Conservation (phyloP, 2,329 filamentous ascomycete species). For the Colletotrichum tropicale region DNA sequence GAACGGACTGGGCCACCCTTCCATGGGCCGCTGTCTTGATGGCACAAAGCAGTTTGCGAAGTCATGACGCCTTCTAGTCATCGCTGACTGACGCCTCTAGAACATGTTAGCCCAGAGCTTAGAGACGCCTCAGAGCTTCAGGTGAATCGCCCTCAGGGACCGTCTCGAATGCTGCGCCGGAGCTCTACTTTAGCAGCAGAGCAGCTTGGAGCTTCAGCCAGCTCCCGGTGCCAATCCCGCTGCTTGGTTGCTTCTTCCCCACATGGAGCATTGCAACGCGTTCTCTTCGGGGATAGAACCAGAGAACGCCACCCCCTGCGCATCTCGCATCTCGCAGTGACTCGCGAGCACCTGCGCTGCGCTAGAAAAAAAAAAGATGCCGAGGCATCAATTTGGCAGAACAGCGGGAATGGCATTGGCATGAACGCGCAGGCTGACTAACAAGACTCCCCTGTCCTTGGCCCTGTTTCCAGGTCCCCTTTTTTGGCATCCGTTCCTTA, state of each 20-base stretch:
- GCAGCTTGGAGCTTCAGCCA: neutral
- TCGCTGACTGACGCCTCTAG: neutral
- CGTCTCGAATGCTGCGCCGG: neutral
- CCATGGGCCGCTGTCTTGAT: neutral
- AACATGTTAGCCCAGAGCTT: neutral
- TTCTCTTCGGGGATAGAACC: neutral
- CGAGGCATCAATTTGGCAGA: constrained; percentile 7
- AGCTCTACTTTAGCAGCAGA: neutral
- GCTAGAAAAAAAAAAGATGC: neutral
- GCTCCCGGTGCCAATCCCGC: neutral
- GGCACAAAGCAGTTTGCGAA: neutral
- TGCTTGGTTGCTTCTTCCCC: neutral
- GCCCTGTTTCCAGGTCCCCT: neutral
- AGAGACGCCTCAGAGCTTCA: neutral
- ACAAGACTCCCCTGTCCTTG: neutral
- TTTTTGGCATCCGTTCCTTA: neutral
- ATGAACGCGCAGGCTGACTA: neutral
- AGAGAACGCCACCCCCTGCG: neutral
- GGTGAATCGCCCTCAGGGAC: neutral
- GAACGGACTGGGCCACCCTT: neutral
- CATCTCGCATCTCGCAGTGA: neutral
- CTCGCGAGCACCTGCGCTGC: neutral
- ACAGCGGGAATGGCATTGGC: neutral
- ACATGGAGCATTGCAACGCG: neutral
- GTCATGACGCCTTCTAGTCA: neutral